A percentile compares a stretch with the other conserved stretches of the same genome.
Conservation (phyloP, 2,329 filamentous ascomycete species). For the Ascochyta clinopodiicola region DNA sequence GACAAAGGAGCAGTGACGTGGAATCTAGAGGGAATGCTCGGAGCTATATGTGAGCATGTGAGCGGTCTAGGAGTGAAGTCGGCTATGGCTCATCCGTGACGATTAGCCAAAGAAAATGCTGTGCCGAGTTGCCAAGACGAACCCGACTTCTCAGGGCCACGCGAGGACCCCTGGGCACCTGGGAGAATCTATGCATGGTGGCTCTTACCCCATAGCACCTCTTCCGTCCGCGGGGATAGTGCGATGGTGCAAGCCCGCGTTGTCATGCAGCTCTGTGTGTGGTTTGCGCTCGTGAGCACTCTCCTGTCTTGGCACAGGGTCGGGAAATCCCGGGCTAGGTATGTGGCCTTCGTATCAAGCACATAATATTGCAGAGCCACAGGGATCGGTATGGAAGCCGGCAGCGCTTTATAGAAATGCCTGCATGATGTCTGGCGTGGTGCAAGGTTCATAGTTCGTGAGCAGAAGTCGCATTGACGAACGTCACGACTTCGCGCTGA, state of each 20-base stretch:
- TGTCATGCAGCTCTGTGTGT: neutral
- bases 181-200: slow-evolving; percentile 1
- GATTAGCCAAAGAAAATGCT: slow-evolving; percentile 23
- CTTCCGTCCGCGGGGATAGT: slow-evolving; percentile 11
- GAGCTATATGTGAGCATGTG: slow-evolving; percentile 24
- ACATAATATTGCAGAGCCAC: neutral
- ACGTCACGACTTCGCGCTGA: slow-evolving; percentile 2
- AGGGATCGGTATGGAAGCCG: slow-evolving; percentile 1
- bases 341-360: slow-evolving; percentile 3
- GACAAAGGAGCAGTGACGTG: slow-evolving; percentile 23
- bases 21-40: slow-evolving; percentile 18
- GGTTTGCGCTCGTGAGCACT: slow-evolving; percentile 8
- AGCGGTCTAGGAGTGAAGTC: slow-evolving; percentile 17
- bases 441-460: neutral
- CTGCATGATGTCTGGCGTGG: slow-evolving; percentile 1
- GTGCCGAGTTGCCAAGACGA: slow-evolving; percentile 26
- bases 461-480: neutral
- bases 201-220: slow-evolving; percentile 7
- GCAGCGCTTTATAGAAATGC: neutral
- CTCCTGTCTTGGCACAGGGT: slow-evolving; percentile 4
- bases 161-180: slow-evolving; percentile 11
- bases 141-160: slow-evolving; percentile 17
- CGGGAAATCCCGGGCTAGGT: slow-evolving; percentile 11
- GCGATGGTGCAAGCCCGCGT: neutral
- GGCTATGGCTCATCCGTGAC: slow-evolving; percentile 30